Conservation (phyloP, 257 asterid genomes). For the Oldenlandia corymbosa region DNA sequence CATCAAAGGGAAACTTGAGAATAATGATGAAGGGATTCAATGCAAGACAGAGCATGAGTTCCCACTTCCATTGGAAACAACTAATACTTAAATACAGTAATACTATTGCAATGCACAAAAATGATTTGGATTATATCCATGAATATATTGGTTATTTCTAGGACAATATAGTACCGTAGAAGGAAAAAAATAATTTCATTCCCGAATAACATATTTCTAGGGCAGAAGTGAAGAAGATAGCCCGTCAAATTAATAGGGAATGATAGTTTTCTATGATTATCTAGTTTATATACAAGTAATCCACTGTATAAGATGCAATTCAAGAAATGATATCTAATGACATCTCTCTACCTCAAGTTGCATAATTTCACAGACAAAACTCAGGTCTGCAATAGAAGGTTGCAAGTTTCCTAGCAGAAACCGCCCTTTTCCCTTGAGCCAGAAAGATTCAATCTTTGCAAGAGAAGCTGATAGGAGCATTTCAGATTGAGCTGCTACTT, state of each 20-base stretch:
- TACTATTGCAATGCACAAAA: background rate
- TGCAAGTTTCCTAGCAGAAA: conserved; percentile 71
- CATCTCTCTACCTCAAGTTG: conserved; percentile 67
- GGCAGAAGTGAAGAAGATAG: background rate
- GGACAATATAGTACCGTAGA: background rate
- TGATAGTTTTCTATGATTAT: background rate
- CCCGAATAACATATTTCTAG: too few species aligned
- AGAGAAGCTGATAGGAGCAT: conserved; percentile 63
- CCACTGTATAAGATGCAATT: background rate
- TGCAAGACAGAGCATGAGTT: background rate
- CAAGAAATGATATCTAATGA: conserved; percentile 3
- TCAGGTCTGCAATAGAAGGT: conserved; percentile 90
- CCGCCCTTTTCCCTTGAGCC: conserved; percentile 69
- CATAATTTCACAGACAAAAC: conserved; percentile 85
- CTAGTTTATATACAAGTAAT: background rate
- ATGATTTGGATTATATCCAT: background rate
- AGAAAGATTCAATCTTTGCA: conserved; percentile 53
- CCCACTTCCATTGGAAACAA: too few species aligned
- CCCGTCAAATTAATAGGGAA: background rate
- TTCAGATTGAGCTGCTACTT: conserved; percentile 63
- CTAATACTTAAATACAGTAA: too few species aligned
- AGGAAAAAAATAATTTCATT: background rate
- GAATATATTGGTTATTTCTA: background rate
- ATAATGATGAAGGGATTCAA: background rate
- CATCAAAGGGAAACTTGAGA: too few species aligned